Conservation (phyloP, 2,329 filamentous ascomycete species). For the Cordyceps cateniannulata region DNA sequence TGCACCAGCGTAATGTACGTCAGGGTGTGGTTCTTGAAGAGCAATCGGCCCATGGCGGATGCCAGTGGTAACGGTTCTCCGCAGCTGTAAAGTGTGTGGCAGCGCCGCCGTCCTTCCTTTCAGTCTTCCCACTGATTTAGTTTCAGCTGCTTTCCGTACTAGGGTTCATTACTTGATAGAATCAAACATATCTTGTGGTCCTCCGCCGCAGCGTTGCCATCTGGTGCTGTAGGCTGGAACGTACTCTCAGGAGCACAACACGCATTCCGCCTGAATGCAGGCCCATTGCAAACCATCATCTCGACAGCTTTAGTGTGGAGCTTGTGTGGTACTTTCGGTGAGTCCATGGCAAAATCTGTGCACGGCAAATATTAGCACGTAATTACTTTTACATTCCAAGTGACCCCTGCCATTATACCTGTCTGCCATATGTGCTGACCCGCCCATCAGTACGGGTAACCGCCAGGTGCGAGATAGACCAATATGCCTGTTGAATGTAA, state of each 20-base stretch:
- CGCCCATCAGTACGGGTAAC: neutral
- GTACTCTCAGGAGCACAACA: neutral
- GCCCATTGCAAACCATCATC: neutral
- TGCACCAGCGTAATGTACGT: neutral
- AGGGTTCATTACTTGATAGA: no score
- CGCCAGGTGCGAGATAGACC: neutral
- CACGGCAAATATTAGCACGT: neutral
- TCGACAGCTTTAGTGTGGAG: neutral
- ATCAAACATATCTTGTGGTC: neutral
- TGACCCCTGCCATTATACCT: neutral
- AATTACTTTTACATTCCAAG: neutral
- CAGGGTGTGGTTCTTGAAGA: neutral
- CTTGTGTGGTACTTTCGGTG: constrained; percentile 3
- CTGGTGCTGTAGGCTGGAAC: neutral
- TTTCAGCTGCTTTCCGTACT: neutral
- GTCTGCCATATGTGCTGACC: neutral
- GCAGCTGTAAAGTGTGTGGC: neutral
- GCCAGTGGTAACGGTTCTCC: neutral
- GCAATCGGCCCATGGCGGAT: neutral
- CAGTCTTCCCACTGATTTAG: neutral
- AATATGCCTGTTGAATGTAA: neutral
- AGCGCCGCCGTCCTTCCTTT: neutral
- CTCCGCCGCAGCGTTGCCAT: neutral
- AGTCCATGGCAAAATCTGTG: constrained; percentile 1
- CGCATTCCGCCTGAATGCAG: neutral